Percentiles rank a stretch among this genome's conserved stretches.
phyloP scores from a whole-genome alignment of 495 filamentous ascomycete species.

The Emericellopsis terricola region DNA sequence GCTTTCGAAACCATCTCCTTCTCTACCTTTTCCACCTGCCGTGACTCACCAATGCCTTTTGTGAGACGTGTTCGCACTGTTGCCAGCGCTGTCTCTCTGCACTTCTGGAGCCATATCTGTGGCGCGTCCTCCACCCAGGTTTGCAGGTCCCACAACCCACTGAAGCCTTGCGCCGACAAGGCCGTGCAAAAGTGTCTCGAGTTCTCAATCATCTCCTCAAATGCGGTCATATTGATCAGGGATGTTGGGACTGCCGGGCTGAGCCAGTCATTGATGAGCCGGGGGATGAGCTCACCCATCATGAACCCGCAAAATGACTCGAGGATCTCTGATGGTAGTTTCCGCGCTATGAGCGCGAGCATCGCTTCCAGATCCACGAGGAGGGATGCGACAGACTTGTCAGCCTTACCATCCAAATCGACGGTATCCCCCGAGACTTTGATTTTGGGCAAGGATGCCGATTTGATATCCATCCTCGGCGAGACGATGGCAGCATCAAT shows the following conservation, averaged over 20 bases:
- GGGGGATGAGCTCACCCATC: conserved; percentile 44
- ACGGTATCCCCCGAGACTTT: conserved; percentile 18
- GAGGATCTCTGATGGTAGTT: conserved; percentile 44
- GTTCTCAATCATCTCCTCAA: conserved; percentile 42
- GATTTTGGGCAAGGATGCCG: conserved; percentile 13
- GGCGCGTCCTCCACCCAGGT: conserved; percentile 71
- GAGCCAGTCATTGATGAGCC: conserved; percentile 55
- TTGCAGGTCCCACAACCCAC: conserved; percentile 46
- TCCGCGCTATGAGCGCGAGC: conserved; percentile 43
- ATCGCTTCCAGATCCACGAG: conserved; percentile 42
- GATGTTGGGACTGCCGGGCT: conserved; percentile 56
- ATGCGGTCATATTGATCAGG: conserved; percentile 46
- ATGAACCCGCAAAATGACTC: conserved; percentile 44
- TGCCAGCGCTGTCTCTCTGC: conserved; percentile 59
- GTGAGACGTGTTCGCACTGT: conserved; percentile 50
- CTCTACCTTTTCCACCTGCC: conserved; percentile 65
- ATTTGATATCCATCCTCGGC: conserved; percentile 26
- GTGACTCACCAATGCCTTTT: conserved; percentile 39
- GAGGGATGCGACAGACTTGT: conserved; percentile 23
- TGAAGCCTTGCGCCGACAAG: conserved; percentile 45
- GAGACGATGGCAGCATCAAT: conserved; percentile 28
- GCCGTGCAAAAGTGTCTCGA: conserved; percentile 43
- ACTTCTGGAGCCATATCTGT: conserved; percentile 70
- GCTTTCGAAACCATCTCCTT: conserved; percentile 54
- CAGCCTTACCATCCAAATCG: conserved; percentile 13